A percentile compares a stretch with the other conserved stretches of the same genome.
Evolutionary conservation across 768 basidiomycete species (phyloP).

Genomic region (Termitomyces sp.): DNA sequence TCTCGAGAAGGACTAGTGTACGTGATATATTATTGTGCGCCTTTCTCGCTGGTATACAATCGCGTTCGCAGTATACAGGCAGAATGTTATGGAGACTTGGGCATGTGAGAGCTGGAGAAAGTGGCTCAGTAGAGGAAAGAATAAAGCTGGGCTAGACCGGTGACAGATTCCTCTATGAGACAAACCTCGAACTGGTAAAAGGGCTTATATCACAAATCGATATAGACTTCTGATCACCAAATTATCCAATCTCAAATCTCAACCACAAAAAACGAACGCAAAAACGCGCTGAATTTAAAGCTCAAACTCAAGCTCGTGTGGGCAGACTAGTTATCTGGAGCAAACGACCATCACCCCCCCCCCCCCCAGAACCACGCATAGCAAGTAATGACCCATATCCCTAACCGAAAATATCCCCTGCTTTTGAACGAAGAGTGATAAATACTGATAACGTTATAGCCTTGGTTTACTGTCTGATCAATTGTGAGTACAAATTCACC

Average conservation of each 20-base stretch:
- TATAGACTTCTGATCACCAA: too few species aligned
- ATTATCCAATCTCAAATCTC: too few species aligned
- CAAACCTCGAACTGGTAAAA: too few species aligned
- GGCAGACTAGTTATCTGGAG: not conserved
- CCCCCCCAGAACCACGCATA: not conserved
- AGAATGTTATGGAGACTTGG: not conserved
- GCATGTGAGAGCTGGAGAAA: too few species aligned
- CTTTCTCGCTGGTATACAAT: not conserved
- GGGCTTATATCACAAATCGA: too few species aligned
- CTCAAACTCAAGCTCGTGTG: not conserved
- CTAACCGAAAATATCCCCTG: not conserved
- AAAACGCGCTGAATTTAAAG: not conserved
- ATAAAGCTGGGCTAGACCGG: too few species aligned
- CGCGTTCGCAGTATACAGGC: not conserved
- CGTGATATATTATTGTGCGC: not conserved
- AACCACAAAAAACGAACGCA: not conserved
- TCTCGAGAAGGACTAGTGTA: conserved; percentile 7
- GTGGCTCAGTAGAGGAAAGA: too few species aligned
- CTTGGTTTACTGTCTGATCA: not conserved
- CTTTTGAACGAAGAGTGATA: not conserved
- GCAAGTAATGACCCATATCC: not conserved
- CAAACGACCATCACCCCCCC: not conserved
- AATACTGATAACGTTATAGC: not conserved
- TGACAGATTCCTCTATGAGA: too few species aligned
- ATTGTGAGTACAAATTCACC: not conserved